Percentiles rank a stretch among this genome's conserved stretches.
These are phyloP conservation scores for Tetrapisispora nanseiensis DNA, from an alignment of 805 yeast genomes.

Conservation along the genomic window DNA sequence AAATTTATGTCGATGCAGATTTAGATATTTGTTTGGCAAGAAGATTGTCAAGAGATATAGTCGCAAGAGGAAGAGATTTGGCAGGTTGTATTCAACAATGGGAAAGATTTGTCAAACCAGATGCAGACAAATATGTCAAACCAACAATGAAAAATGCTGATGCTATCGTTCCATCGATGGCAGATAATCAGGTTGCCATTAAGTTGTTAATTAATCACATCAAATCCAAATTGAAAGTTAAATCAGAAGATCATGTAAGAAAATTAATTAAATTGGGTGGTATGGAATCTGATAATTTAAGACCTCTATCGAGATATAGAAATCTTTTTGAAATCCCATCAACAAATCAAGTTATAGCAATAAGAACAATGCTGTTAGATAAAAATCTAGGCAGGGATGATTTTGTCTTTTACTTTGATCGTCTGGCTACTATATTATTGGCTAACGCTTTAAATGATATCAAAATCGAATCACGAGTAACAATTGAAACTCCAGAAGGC, in stretches of 20 bases:
- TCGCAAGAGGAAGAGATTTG: constrained; percentile 77
- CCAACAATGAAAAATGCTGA: constrained; percentile 68
- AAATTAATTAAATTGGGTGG: constrained; percentile 44
- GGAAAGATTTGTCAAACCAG: constrained; percentile 87
- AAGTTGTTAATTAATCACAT: constrained; percentile 72
- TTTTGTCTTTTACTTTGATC: constrained; percentile 77
- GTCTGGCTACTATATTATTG: constrained; percentile 65
- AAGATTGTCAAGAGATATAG: constrained; percentile 76
- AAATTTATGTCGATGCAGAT: constrained; percentile 88
- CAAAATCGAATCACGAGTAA: constrained; percentile 30
- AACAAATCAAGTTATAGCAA: constrained; percentile 60
- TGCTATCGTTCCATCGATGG: constrained; percentile 81
- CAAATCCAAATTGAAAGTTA: constrained; percentile 53
- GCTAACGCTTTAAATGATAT: constrained; percentile 54
- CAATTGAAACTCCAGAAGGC: constrained; percentile 37
- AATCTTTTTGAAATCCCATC: constrained; percentile 26
- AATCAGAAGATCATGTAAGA: constrained; percentile 58
- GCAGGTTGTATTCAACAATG: constrained; percentile 80
- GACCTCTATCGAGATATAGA: constrained; percentile 12
- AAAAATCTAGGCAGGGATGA: constrained; percentile 52
- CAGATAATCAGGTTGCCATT: constrained; percentile 74
- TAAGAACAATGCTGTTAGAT: constrained; percentile 61
- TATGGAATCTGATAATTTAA: constrained; percentile 5
- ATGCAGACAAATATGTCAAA: constrained; percentile 62
- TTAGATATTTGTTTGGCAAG: constrained; percentile 87